These are phyloP conservation scores for Hyparrhenia diplandra DNA, from an alignment of 176 grass and related monocot species.

Conservation along the genomic window DNA sequence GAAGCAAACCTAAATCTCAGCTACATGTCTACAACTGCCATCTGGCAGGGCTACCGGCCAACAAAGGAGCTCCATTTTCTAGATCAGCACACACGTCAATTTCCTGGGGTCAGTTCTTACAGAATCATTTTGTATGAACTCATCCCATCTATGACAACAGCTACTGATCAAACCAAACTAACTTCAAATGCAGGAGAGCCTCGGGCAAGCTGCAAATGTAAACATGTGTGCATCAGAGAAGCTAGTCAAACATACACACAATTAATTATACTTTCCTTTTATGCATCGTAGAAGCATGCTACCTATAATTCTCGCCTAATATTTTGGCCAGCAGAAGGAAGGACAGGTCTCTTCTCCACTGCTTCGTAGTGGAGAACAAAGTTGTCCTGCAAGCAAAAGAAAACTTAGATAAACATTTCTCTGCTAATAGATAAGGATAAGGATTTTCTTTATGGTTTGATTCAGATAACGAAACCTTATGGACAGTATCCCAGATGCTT, in stretches of 20 bases:
- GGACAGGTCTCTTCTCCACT: conserved; percentile 65
- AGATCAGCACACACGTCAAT: conserved; percentile 3
- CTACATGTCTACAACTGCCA: conserved; percentile 33
- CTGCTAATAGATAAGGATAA: conserved; percentile 4
- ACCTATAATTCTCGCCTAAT: conserved; percentile 58
- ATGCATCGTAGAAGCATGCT: not conserved
- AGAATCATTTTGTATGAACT: conserved; percentile 22
- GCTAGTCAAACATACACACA: not conserved
- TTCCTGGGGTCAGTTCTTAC: conserved; percentile 13
- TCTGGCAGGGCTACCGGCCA: conserved; percentile 1
- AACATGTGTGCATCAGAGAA: not conserved
- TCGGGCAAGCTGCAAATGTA: conserved; percentile 17
- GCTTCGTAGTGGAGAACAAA: conserved; percentile 71
- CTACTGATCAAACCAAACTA: not conserved
- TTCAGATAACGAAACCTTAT: conserved; percentile 51
- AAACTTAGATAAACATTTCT: not conserved
- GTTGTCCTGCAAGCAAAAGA: conserved; percentile 51
- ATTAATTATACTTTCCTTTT: not conserved
- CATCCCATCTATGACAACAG: conserved; percentile 7
- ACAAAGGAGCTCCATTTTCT: not conserved
- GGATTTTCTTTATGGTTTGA: not conserved
- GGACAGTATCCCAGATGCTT: conserved; percentile 64
- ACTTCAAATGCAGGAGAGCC: conserved; percentile 12
- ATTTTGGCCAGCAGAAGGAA: conserved; percentile 49
- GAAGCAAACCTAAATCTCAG: not conserved